Evolutionary conservation across 2,329 filamentous ascomycete species (phyloP).

Genomic region (Talaromyces sp.): DNA sequence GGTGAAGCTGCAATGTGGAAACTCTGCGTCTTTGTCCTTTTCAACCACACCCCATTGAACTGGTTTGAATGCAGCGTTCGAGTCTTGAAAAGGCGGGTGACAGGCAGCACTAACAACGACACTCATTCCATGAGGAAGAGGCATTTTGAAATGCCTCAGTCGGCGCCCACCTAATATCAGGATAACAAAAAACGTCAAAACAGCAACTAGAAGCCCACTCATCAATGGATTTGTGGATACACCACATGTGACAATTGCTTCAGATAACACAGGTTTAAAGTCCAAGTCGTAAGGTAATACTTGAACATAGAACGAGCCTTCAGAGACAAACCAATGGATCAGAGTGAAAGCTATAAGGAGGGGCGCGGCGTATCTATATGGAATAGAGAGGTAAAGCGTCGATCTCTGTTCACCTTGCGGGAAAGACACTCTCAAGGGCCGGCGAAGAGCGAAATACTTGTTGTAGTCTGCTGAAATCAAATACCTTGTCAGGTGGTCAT

Average conservation of each 20-base stretch:
- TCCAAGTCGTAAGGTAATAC: not conserved
- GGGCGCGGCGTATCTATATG: conserved; percentile 46
- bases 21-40: not conserved
- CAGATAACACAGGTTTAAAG: not conserved
- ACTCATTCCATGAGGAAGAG: not conserved
- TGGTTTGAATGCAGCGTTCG: not conserved
- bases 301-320: not conserved
- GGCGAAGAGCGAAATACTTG: conserved; percentile 37
- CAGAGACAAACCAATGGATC: conserved; percentile 1
- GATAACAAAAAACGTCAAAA: no score
- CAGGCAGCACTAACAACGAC: conserved; percentile 4
- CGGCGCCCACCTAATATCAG: no score
- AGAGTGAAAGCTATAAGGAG: conserved; percentile 27
- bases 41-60: conserved; percentile 6
- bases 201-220: no score
- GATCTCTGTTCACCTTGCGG: conserved; percentile 46
- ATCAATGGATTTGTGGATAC: not conserved
- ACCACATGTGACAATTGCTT: not conserved
- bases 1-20: not conserved
- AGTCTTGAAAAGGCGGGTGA: conserved; percentile 26
- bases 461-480: conserved; percentile 53
- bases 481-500: conserved; percentile 47
- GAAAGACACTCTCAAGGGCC: conserved; percentile 47
- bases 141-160: not conserved
- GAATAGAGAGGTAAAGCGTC: conserved; percentile 50